Conservation (phyloP, 257 asterid genomes). For the Salvia splendens region DNA sequence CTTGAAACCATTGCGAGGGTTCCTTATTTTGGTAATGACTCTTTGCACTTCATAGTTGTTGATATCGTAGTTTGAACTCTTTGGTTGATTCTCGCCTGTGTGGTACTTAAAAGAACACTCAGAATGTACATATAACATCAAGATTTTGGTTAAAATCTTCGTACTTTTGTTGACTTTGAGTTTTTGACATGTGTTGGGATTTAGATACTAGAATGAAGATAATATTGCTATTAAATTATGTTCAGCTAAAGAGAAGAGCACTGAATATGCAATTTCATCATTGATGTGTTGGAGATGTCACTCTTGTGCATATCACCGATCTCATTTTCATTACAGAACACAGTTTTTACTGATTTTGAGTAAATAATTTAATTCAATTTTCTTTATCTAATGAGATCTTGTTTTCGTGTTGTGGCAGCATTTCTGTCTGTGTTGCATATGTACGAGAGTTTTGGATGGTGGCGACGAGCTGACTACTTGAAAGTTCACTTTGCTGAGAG, state of each 20-base stretch:
- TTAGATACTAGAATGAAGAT: constrained; percentile 18
- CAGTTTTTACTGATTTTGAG: background rate
- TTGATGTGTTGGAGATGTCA: background rate
- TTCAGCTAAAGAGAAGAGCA: constrained; percentile 9
- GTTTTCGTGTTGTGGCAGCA: constrained; percentile 55
- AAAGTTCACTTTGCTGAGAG: constrained; percentile 99
- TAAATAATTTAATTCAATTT: constrained; percentile 10
- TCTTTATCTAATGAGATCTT: constrained; percentile 25
- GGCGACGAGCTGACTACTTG: constrained; percentile 98
- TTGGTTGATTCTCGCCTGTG: background rate
- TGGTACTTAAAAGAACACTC: too few species aligned
- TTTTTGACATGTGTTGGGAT: background rate
- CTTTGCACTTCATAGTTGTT: constrained; percentile 18
- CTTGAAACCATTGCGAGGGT: constrained; percentile 98
- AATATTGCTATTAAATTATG: background rate
- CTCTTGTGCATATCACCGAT: constrained; percentile 13
- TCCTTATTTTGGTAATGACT: constrained; percentile 89
- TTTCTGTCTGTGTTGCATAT: constrained; percentile 93
- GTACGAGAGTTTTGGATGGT: constrained; percentile 99
- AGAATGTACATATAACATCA: too few species aligned
- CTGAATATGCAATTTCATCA: constrained; percentile 4
- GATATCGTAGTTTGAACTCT: constrained; percentile 2
- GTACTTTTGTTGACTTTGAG: too few species aligned
- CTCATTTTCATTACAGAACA: constrained; percentile 12
- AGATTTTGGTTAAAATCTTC: too few species aligned